A percentile compares a stretch with the other conserved stretches of the same genome.
Conservation (phyloP, 768 basidiomycete species). For the Boletus sp. region DNA sequence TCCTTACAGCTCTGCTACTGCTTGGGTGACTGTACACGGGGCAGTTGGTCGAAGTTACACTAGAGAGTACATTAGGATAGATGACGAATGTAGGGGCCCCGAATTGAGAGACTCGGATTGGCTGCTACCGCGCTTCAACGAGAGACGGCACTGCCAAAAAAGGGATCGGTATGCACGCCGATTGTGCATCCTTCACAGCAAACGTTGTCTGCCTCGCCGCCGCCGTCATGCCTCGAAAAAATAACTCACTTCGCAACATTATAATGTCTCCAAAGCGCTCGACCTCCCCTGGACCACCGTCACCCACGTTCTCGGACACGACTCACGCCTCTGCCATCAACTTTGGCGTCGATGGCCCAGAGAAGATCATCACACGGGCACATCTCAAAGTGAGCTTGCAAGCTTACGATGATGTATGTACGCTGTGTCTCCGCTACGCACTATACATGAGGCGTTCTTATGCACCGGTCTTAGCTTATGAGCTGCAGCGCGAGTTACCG, state of each 20-base stretch:
- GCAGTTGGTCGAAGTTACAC: neutral
- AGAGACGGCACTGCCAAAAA: conserved; percentile 12
- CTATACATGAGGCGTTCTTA: conserved; percentile 9
- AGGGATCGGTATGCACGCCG: conserved; percentile 7
- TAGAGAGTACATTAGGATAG: conserved; percentile 13
- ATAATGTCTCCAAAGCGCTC: conserved; percentile 46
- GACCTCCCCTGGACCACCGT: conserved; percentile 62
- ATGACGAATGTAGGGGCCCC: neutral
- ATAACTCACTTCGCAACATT: conserved; percentile 58
- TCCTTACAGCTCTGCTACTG: conserved; percentile 5
- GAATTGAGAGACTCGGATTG: neutral
- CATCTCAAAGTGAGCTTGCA: conserved; percentile 77
- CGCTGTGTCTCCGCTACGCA: neutral
- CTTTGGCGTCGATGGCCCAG: conserved; percentile 70
- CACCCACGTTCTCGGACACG: conserved; percentile 80
- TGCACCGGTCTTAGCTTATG: conserved; percentile 58
- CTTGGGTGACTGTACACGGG: neutral
- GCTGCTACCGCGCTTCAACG: neutral
- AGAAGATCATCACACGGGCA: conserved; percentile 78
- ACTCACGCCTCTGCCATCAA: conserved; percentile 78
- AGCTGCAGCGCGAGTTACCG: conserved; percentile 77
- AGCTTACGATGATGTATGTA: conserved; percentile 76
- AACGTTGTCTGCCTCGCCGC: conserved; percentile 11
- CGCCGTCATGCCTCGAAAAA: conserved; percentile 44
- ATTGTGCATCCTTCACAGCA: conserved; percentile 15